Percentiles rank a stretch among this genome's conserved stretches.
These are phyloP conservation scores for Pogostemon cablin DNA, from an alignment of 257 asterid genomes.

Conservation along the genomic window DNA sequence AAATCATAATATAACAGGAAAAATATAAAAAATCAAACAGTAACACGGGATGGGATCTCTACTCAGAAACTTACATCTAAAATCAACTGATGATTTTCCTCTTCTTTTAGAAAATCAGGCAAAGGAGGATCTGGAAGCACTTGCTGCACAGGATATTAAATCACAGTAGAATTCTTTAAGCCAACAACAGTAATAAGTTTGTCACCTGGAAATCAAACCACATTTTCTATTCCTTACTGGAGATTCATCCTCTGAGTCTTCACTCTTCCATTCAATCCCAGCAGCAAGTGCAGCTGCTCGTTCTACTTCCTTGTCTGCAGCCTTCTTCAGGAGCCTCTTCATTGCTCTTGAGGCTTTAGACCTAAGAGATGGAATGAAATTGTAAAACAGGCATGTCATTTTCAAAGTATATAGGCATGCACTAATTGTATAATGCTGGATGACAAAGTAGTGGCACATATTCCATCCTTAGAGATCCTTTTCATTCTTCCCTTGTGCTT, in stretches of 20 bases:
- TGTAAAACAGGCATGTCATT: slow-evolving; percentile 11
- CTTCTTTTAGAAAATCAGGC: slow-evolving; percentile 73
- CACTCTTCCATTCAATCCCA: slow-evolving; percentile 80
- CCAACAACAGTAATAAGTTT: slow-evolving; percentile 15
- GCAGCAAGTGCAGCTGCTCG: slow-evolving; percentile 83
- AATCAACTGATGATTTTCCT: slow-evolving; percentile 59
- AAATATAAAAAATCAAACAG: slow-evolving; percentile 5
- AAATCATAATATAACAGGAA: neutral
- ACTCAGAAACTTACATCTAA: slow-evolving; percentile 57
- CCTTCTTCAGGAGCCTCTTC: slow-evolving; percentile 63
- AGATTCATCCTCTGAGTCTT: slow-evolving; percentile 77
- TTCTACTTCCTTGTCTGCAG: slow-evolving; percentile 56
- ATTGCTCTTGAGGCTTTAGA: slow-evolving; percentile 77
- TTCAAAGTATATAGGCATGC: neutral
- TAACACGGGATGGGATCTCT: slow-evolving; percentile 1
- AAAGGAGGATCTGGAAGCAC: slow-evolving; percentile 65
- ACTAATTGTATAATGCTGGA: neutral
- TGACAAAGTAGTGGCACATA: neutral
- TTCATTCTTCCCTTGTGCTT: neutral
- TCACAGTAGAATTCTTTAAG: slow-evolving; percentile 16
- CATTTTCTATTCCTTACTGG: slow-evolving; percentile 48
- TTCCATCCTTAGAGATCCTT: neutral
- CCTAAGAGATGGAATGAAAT: slow-evolving; percentile 38
- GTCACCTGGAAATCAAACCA: slow-evolving; percentile 15
- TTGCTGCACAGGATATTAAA: slow-evolving; percentile 41